Conservation (phyloP, 352 stramenopile genomes). For the Phytophthora cactorum region DNA sequence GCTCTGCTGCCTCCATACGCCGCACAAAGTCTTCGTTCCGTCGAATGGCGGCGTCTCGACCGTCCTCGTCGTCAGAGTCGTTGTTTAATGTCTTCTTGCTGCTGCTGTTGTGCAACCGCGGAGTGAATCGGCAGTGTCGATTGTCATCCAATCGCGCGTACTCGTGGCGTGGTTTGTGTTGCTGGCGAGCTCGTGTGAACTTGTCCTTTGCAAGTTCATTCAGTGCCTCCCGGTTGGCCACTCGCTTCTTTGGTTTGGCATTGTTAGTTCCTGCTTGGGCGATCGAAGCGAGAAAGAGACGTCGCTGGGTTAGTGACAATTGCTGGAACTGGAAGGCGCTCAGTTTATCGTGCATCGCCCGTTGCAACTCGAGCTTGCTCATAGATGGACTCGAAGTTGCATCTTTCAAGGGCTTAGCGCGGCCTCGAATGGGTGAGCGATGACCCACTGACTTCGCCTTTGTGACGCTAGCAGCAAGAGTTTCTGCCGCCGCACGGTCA, state of each 20-base stretch:
- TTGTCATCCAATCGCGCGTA: conserved; percentile 69
- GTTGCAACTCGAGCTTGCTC: conserved; percentile 35
- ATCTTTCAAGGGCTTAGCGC: conserved; percentile 29
- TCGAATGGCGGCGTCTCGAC: conserved; percentile 15
- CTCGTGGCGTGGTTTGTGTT: conserved; percentile 35
- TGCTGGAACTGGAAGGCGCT: conserved; percentile 68
- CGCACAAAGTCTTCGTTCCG: conserved; percentile 70
- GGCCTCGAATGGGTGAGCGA: conserved; percentile 16
- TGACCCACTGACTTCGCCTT: conserved; percentile 28
- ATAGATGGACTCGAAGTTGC: conserved; percentile 23
- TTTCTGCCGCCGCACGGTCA: conserved; percentile 29
- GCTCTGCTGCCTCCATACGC: conserved; percentile 74
- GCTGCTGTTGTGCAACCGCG: conserved; percentile 37
- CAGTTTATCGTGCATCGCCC: conserved; percentile 62
- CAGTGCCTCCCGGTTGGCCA: conserved; percentile 46
- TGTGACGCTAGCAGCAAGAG: conserved; percentile 36
- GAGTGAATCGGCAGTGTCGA: conserved; percentile 62
- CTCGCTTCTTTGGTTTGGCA: conserved; percentile 14
- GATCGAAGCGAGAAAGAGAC: conserved; percentile 68
- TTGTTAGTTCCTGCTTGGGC: conserved; percentile 18
- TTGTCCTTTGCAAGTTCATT: conserved; percentile 59
- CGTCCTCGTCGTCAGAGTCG: conserved; percentile 57
- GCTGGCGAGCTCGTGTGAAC: conserved; percentile 34
- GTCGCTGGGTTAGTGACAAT: conserved; percentile 62
- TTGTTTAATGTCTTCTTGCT: conserved; percentile 22